Conservation (phyloP, 208 protist genomes). For the Leishmania amazonensis region DNA sequence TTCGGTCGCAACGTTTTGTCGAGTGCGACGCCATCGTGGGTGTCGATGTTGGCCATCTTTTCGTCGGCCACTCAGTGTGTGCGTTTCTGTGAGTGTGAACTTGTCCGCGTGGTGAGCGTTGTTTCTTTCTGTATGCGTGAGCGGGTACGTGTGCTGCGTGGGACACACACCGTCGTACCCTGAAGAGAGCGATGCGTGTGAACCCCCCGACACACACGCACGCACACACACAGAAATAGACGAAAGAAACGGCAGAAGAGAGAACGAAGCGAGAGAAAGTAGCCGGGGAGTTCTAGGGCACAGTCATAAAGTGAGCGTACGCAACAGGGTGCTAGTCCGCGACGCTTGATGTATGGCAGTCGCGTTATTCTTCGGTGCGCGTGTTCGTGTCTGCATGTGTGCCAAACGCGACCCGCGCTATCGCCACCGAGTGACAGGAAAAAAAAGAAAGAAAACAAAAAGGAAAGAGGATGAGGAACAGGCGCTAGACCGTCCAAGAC, state of each 20-base stretch:
- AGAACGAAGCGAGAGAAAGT: background rate
- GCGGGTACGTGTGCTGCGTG: background rate
- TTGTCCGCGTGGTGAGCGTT: background rate
- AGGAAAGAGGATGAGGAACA: background rate
- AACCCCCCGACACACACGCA: background rate
- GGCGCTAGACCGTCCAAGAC: too few relatives aligned
- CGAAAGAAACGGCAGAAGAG: background rate
- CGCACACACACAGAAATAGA: background rate
- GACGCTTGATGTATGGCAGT: background rate
- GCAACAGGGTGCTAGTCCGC: background rate
- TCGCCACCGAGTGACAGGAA: background rate
- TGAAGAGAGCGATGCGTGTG: background rate
- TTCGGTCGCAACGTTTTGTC: slow-evolving; percentile 26
- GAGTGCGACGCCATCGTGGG: slow-evolving; percentile 8
- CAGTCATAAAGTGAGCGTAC: background rate
- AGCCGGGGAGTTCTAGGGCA: background rate
- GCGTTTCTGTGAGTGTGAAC: background rate
- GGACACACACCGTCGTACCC: background rate
- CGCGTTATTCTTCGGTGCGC: background rate
- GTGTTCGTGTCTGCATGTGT: background rate
- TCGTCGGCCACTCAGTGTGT: background rate
- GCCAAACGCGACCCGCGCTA: background rate
- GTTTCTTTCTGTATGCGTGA: background rate
- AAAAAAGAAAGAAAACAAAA: too few relatives aligned
- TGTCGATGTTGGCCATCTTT: slow-evolving; percentile 12